Conservation (phyloP, 805 yeast species). For the Torulaspora indica region DNA sequence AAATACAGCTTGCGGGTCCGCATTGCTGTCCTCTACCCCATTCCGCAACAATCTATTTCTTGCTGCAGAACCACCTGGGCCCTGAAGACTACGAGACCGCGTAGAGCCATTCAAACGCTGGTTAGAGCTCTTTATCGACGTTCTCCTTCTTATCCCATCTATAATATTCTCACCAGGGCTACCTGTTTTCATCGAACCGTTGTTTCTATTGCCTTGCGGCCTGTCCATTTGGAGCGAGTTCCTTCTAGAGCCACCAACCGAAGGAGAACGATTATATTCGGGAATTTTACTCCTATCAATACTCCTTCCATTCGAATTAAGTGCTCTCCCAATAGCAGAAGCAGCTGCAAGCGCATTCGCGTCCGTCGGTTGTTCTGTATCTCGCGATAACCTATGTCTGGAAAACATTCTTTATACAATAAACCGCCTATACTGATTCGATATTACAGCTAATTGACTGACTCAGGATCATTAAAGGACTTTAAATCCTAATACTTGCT, state of each 20-base stretch:
- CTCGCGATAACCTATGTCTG: conserved; percentile 15
- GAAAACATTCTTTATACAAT: conserved; percentile 12
- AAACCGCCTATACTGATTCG: neutral
- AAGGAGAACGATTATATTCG: conserved; percentile 20
- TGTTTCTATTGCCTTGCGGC: conserved; percentile 8
- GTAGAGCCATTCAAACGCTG: neutral
- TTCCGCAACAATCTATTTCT: conserved; percentile 8
- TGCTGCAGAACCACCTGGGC: conserved; percentile 8
- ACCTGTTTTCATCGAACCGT: conserved; percentile 1
- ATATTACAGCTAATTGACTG: neutral
- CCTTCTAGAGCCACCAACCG: conserved; percentile 14
- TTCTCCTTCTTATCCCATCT: conserved; percentile 7
- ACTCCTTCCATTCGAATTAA: conserved; percentile 33
- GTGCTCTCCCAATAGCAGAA: conserved; percentile 48
- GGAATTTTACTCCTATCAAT: conserved; percentile 29
- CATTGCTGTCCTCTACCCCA: neutral
- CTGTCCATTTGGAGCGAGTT: conserved; percentile 12
- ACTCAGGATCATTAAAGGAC: neutral
- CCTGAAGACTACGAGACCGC: conserved; percentile 21
- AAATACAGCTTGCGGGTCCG: conserved; percentile 33
- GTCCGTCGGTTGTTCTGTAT: conserved; percentile 30
- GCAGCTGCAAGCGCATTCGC: conserved; percentile 63
- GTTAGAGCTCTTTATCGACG: conserved; percentile 3
- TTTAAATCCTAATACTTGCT: neutral
- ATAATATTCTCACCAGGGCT: conserved; percentile 7